Base-by-base conservation (phyloP, 805 yeast species). In the Clavispora asparagi region DNA sequence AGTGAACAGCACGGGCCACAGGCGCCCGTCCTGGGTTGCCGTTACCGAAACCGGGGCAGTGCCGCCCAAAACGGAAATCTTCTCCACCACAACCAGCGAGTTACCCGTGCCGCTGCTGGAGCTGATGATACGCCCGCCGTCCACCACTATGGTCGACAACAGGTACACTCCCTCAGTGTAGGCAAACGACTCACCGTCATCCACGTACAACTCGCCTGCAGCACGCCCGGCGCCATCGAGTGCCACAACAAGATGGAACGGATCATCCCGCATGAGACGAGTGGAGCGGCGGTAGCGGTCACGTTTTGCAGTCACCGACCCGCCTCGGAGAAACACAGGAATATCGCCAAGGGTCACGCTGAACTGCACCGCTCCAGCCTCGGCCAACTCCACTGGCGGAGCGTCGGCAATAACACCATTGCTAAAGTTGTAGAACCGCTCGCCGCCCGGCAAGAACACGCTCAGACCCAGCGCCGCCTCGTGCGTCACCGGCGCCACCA, bases 281-380 rank as follows among this genome's bases (percentile, higher is more conserved):
- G 95, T 67, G 0, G 96, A 86, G 52, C 98, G 78, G 61, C 99
- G 81, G 53, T 81, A 77, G 52, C 95, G 77, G 42, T 82, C 86
- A 50, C 83, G 85, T 32, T 81, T 76, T 13, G 84, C 70, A 23
- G 85, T 60, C 12, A 92, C 77, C 30, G 82, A 75, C 0, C 98
- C 98, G n/a, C 95, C 94, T 57, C 82, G 81, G 14, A 85, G 64
- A 28, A 77, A 77, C 39, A 87, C 73, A 0, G 98, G 97, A 14
- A 87, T 78, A 42, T 79, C 80, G 6, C 74, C 67, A 42, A 91
- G 62, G 3, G 78, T 72, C 2, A 62, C 68, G 0, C 82, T 74
- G 17, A 64, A 65, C 4, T 74, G 55, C 23, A 57, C 32, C 25
- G 60, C 54, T 4, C 81, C 83, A 1, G 62, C 56, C 19, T 42